Conservation (phyloP, 495 filamentous ascomycete genomes). For the Aspergillus kassunensis region DNA sequence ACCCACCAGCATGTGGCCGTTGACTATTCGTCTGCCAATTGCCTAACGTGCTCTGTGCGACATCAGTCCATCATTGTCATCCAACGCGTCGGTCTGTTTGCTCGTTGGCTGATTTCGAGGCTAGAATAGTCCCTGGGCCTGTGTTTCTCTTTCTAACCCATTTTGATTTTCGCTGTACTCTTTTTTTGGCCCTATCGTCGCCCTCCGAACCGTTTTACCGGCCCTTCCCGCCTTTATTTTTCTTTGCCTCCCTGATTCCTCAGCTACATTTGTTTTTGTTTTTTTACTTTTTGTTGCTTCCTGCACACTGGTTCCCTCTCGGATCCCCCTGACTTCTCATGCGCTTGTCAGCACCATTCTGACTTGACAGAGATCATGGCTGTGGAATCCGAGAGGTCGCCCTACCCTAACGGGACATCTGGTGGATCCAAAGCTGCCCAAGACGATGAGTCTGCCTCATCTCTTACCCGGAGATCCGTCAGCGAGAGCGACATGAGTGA, state of each 20-base stretch:
- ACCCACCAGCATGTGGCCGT: slow-evolving; percentile 41
- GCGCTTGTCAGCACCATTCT: slow-evolving; percentile 29
- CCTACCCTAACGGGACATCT: slow-evolving; percentile 34
- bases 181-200: slow-evolving; percentile 9
- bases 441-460: slow-evolving; percentile 25
- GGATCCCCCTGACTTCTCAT: slow-evolving; percentile 41
- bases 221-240: slow-evolving; percentile 20
- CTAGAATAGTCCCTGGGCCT: slow-evolving; percentile 11
- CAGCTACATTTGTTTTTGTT: slow-evolving; percentile 16
- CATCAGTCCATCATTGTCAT: slow-evolving; percentile 16
- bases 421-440: slow-evolving; percentile 31
- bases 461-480: slow-evolving; percentile 28
- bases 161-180: slow-evolving; percentile 3
- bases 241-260: slow-evolving; percentile 11
- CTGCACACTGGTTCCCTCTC: slow-evolving; percentile 31
- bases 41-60: slow-evolving; percentile 37
- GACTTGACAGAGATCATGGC: slow-evolving; percentile 38
- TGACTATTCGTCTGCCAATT: slow-evolving; percentile 36
- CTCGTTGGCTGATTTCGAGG: slow-evolving; percentile 9
- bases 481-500: slow-evolving; percentile 33
- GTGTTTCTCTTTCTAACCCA: not conserved
- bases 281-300: slow-evolving; percentile 26
- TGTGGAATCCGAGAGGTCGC: slow-evolving; percentile 44
- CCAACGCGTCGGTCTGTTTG: slow-evolving; percentile 9
- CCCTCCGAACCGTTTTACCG: slow-evolving; percentile 25